Conservation (phyloP, 306 rosid species). For the Herpetospermum pedunculosum region DNA sequence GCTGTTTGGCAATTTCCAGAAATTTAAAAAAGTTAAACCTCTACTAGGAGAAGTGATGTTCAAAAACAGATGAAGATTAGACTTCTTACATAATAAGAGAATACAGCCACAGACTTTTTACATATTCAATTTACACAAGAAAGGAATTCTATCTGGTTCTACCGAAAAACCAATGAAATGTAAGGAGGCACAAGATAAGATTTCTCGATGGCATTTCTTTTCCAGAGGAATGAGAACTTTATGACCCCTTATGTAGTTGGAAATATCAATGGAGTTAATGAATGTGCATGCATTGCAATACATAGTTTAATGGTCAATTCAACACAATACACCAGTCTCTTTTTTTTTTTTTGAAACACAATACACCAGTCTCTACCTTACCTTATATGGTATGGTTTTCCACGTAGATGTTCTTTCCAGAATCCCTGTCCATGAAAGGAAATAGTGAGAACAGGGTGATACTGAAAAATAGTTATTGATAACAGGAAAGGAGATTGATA, state of each 20-base stretch:
- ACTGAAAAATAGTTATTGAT: constrained; percentile 3
- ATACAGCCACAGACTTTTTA: not conserved
- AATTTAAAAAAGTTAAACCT: not conserved
- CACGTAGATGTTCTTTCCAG: constrained; percentile 96
- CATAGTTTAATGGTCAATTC: no score
- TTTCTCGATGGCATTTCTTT: not conserved
- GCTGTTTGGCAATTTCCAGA: not conserved
- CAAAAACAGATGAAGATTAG: not conserved
- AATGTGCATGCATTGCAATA: not conserved
- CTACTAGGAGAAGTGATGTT: not conserved
- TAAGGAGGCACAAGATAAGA: not conserved
- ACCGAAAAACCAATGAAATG: not conserved
- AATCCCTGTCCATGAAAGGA: constrained; percentile 54
- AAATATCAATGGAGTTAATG: not conserved
- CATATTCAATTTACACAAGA: not conserved
- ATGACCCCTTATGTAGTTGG: not conserved
- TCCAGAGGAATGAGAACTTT: not conserved
- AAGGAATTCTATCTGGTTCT: not conserved
- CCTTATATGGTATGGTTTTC: constrained; percentile 92
- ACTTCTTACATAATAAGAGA: not conserved
- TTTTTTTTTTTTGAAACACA: no score
- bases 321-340: no score
- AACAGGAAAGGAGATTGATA: constrained; percentile 6
- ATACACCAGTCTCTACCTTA: constrained; percentile 33
- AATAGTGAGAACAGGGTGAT: constrained; percentile 3